Base-by-base conservation (phyloP, 768 basidiomycete genomes). In the Wakefieldia striispora region DNA sequence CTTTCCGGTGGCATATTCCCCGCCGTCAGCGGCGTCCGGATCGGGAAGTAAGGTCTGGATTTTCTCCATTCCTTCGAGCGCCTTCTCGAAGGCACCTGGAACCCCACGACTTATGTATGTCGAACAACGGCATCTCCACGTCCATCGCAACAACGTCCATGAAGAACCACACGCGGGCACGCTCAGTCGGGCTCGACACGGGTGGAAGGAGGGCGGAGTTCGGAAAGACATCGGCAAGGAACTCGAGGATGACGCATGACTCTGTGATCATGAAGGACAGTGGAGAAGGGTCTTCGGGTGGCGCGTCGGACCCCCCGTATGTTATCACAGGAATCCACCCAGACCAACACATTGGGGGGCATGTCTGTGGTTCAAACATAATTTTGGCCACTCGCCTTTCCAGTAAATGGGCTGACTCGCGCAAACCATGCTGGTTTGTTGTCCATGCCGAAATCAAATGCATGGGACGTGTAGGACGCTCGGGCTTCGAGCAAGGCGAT, bases 401-500 rank as follows among this genome's bases (percentile, higher is more conserved):
- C 78, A 1, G 54, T 57, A 0, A 77, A 75, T 0, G 83, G 80
- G 60, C 86, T 87, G 21, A 84, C 75, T 49, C 79, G 72, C 0
- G 77, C 71, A 57, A 83, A 86, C 84, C 84, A 86, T 45, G 75
- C 77, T 0, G 84, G 84, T 65, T 86, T 88, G 67, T 81, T 81
- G 54, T 54, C 42, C 11, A 86, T 65, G 49, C 8, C 33, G 2
- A 33, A 33, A 14, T 85, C 80, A 40, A 87, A 75, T 54, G 83
- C 76, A 44, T 68, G 80, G 3, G 75, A 65, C 11, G 68, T 79
- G 61, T 72, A 80, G 1, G 73, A 54, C 11, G 76, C 69, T 3
- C 75, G 71, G 1, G 78, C 72, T 56, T 86, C 84, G 9, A 74
- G 67, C 16, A 87, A 71, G 0, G 83, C 82, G n/a, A 87, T 66